phyloP scores from a whole-genome alignment of 306 rosid genomes.

The Trifolium repens region DNA sequence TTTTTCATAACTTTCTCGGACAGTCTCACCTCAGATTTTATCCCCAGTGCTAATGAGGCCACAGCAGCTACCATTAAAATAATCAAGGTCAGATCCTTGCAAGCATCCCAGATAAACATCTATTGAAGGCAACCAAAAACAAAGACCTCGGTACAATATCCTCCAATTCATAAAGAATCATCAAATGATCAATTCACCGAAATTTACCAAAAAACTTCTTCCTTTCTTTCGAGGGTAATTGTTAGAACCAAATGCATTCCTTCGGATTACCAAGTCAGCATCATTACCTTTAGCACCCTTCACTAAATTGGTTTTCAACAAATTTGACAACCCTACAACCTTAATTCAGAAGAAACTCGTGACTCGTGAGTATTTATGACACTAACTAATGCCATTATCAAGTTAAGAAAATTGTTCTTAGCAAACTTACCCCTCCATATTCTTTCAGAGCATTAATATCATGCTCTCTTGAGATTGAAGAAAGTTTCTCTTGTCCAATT shows the following conservation, averaged over 20 bases:
- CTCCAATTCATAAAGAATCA: no score
- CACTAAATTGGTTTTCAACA: constrained; percentile 69
- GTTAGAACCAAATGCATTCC: constrained; percentile 77
- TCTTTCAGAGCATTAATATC: constrained; percentile 55
- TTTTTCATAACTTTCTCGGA: constrained; percentile 10
- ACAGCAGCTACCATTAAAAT: constrained; percentile 95
- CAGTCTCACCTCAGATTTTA: constrained; percentile 87
- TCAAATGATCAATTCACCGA: no score
- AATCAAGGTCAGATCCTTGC: constrained; percentile 97
- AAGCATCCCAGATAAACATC: constrained; percentile 99
- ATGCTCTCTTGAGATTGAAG: constrained; percentile 77
- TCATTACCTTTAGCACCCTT: constrained; percentile 84
- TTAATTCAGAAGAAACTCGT: constrained; percentile 42
- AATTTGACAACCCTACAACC: constrained; percentile 72
- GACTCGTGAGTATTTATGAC: constrained; percentile 19
- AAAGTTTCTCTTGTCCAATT: constrained; percentile 76
- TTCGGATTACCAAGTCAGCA: constrained; percentile 67
- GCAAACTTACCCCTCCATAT: constrained; percentile 79
- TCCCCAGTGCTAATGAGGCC: constrained; percentile 91
- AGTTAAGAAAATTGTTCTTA: neutral
- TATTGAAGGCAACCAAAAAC: constrained; percentile 41
- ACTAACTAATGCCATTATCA: neutral
- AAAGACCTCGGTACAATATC: constrained; percentile 1
- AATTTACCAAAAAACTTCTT: constrained; percentile 55
- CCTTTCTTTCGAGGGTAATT: constrained; percentile 85